Evolutionary conservation across 2,329 filamentous ascomycete genomes (phyloP).

Genomic region (Clonostachys rosea): DNA sequence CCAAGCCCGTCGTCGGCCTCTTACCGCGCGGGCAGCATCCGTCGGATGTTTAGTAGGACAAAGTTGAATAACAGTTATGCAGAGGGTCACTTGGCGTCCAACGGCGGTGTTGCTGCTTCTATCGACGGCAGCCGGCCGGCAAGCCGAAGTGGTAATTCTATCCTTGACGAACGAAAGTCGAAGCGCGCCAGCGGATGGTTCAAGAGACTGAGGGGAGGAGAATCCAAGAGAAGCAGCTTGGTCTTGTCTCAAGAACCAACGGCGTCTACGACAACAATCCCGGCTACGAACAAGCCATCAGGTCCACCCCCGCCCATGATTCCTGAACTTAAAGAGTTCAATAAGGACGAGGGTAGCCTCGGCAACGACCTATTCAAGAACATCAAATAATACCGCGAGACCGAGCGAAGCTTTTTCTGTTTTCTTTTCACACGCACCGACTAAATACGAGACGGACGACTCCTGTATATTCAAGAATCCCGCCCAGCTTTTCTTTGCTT

Average conservation of each 20-base stretch:
- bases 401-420: not conserved
- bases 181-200: conserved; percentile 58
- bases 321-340: conserved; percentile 48
- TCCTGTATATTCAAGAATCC: not conserved
- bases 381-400: conserved; percentile 40
- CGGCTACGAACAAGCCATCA: conserved; percentile 19
- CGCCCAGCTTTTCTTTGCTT: not conserved
- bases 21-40: conserved; percentile 49
- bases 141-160: conserved; percentile 44
- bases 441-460: not conserved
- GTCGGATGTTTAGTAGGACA: conserved; percentile 51
- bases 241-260: conserved; percentile 27
- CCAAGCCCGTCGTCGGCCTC: conserved; percentile 44
- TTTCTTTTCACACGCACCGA: not conserved
- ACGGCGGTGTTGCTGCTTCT: conserved; percentile 17
- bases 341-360: conserved; percentile 40
- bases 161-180: conserved; percentile 46
- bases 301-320: conserved; percentile 58
- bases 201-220: conserved; percentile 40
- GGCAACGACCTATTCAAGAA: conserved; percentile 53
- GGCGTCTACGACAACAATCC: conserved; percentile 11
- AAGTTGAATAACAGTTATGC: conserved; percentile 48
- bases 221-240: conserved; percentile 34
- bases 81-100: conserved; percentile 37
- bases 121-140: conserved; percentile 33